Base-by-base conservation (phyloP, 345 rosid genomes). In the Citrus trifoliata region DNA sequence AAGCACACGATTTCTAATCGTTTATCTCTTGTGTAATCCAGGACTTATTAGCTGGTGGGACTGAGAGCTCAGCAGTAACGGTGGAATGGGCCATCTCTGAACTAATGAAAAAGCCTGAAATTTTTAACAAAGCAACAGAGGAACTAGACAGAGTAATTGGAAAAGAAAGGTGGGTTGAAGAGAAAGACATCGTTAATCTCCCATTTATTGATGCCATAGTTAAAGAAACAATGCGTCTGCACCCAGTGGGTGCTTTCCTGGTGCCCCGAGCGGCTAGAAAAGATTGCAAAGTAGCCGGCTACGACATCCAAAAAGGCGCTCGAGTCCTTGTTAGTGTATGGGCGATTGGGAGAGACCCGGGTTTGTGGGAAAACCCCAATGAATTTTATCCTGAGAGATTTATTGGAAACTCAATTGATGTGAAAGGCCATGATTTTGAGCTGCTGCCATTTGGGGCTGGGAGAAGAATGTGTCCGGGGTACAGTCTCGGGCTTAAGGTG, bases 381-480 rank as follows among this genome's bases (percentile, higher is more conserved):
- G 92, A 88, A 7, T 92, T 92, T 79, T 42, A 14, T 3, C 93
- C 93, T 0, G 92, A 85, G 30, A 92, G 96, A 59, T 92, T 92
- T 70, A 64, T 92, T 0, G 87, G 81, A 7, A 88, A 65, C 38
- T 13, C 56, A 3, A 78, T 88, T 6, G 93, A 92, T 27, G 89
- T 90, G 8, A 88, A 84, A 69, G 96, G 96, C 0, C 91, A 84
- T 51, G 91, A 90, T 35, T 92, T 83, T 6, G 87, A 90, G 84
- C 51, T 92, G 35, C 24, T 90, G 71, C 93, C 96, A 1, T 92
- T 92, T 42, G 96, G 96, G 1, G 83, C 96, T 0, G 93, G 96
- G 16, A 85, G 93, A 77, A 84, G 94, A 83, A 92, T 89, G 90
- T 92, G 96, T n/a, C 96, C 96, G 3, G 94, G 96, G 7, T 89